phyloP scores from a whole-genome alignment of 164 flowering plant genomes.

The Vitis rotundifolia region DNA sequence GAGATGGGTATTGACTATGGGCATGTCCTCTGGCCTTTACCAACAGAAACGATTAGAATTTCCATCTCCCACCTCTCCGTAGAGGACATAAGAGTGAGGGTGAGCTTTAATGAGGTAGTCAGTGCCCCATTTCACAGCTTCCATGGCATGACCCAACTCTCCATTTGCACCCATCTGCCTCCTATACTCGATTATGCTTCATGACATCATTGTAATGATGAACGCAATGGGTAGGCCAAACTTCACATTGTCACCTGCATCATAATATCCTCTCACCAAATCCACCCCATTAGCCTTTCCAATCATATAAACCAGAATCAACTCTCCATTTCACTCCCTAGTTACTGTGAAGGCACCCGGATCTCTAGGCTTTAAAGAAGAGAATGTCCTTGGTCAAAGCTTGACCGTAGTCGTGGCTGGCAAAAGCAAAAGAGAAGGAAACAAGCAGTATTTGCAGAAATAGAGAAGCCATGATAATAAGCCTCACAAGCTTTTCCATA shows the following conservation, averaged over 20 bases:
- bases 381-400: conserved; percentile 86
- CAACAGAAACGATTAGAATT: no score
- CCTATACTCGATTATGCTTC: conserved; percentile 82
- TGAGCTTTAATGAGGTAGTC: conserved; percentile 93
- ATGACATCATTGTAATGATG: conserved; percentile 90
- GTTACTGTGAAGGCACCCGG: conserved; percentile 71
- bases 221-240: conserved; percentile 96
- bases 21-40: no score
- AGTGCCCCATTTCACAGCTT: conserved; percentile 92
- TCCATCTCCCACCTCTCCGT: conserved; percentile 61
- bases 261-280: conserved; percentile 93
- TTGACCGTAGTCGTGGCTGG: conserved; percentile 75
- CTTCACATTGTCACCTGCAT: conserved; percentile 97
- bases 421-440: conserved; percentile 9
- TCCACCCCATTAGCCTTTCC: conserved; percentile 87
- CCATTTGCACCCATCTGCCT: conserved; percentile 70
- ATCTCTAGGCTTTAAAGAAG: conserved; percentile 94
- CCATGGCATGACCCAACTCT: conserved; percentile 78
- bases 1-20: no score
- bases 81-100: conserved; percentile 79
- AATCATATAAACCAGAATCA: conserved; percentile 78
- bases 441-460: no score
- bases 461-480: no score
- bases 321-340: conserved; percentile 90
- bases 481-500: no score